Conservation (phyloP, 495 filamentous ascomycete genomes). For the Haplographium delicatum region DNA sequence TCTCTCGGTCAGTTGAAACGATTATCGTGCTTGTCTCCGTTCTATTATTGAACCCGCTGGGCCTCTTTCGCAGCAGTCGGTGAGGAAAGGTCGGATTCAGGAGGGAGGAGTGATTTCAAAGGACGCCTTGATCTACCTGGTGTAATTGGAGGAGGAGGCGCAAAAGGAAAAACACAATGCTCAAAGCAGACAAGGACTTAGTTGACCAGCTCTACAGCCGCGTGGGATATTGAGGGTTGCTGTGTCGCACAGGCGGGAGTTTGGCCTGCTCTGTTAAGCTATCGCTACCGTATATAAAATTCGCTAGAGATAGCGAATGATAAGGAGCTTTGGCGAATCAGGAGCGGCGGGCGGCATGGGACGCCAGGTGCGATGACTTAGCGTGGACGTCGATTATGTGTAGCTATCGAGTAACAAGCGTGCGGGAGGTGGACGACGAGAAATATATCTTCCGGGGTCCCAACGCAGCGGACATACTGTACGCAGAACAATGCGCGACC, state of each 20-base stretch:
- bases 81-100: too few species aligned
- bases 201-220: not conserved
- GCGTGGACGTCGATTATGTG: constrained; percentile 13
- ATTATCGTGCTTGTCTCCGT: not conserved
- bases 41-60: not conserved
- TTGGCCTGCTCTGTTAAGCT: too few species aligned
- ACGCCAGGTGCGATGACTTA: not conserved
- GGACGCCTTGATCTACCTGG: too few species aligned
- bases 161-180: not conserved
- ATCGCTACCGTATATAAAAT: too few species aligned
- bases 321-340: constrained; percentile 17
- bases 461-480: too few species aligned
- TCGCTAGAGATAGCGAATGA: constrained; percentile 9
- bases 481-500: too few species aligned
- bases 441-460: too few species aligned
- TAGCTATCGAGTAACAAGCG: constrained; percentile 19
- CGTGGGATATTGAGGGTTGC: not conserved
- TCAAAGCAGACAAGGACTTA: too few species aligned
- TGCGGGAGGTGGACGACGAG: too few species aligned
- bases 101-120: too few species aligned
- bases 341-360: not conserved
- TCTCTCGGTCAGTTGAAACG: too few species aligned
- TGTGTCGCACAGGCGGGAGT: constrained; percentile 5
- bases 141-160: too few species aligned
- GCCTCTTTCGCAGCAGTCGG: not conserved